phyloP scores from a whole-genome alignment of 2,329 filamentous ascomycete genomes.

The Aspergillus ochraceoroseus region DNA sequence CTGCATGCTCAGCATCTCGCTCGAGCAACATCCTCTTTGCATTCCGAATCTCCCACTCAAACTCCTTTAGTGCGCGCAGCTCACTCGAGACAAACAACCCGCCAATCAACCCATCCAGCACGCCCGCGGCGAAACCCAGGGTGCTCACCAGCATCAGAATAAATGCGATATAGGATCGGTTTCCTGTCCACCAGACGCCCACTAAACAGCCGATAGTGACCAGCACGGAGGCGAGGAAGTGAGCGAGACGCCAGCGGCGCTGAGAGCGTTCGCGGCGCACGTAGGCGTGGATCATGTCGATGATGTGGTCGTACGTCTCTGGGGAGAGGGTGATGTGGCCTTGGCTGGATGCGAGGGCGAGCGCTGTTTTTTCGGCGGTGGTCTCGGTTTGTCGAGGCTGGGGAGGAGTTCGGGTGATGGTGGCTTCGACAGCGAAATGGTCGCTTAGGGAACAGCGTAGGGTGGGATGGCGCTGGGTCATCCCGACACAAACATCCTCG shows the following conservation, averaged over 20 bases:
- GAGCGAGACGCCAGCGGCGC: conserved; percentile 63
- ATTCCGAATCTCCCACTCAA: conserved; percentile 84
- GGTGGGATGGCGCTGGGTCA: conserved; percentile 74
- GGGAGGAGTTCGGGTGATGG: conserved; percentile 51
- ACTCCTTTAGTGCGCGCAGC: conserved; percentile 76
- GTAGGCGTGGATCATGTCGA: conserved; percentile 66
- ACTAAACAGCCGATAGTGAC: conserved; percentile 70
- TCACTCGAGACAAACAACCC: conserved; percentile 83
- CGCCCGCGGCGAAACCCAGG: conserved; percentile 68
- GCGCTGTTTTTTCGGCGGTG: background rate
- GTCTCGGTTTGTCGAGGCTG: too few species aligned
- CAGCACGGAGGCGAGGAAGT: conserved; percentile 65
- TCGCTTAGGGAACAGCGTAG: conserved; percentile 85
- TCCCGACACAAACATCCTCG: conserved; percentile 70
- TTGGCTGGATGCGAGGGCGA: conserved; percentile 1
- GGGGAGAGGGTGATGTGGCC: conserved; percentile 36
- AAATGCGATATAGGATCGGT: conserved; percentile 68
- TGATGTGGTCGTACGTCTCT: conserved; percentile 65
- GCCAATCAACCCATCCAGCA: conserved; percentile 79
- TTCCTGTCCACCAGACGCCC: conserved; percentile 73
- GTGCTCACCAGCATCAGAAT: conserved; percentile 73
- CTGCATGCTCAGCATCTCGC: too few species aligned
- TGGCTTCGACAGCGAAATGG: conserved; percentile 86
- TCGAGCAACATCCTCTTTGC: too few species aligned
- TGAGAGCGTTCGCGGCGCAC: conserved; percentile 65